A percentile compares a stretch with the other conserved stretches of the same genome.
Evolutionary conservation across 1,284 basidiomycete species (phyloP).

Genomic region (Pseudozyma thailandica): DNA sequence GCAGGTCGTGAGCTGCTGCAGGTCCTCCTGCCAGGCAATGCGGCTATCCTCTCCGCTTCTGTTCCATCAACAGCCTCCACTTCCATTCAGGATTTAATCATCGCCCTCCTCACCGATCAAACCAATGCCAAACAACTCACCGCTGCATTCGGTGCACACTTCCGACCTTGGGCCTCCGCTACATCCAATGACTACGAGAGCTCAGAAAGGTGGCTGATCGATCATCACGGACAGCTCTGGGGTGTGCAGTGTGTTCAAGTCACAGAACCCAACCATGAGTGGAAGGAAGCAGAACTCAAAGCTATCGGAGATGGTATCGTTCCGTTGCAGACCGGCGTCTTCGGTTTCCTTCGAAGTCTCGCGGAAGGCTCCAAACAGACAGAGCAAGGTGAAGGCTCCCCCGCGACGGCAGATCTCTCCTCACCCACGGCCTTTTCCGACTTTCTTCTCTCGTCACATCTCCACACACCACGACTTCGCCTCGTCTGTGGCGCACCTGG

Average conservation of each 20-base stretch:
- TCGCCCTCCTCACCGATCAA: conserved; percentile 44
- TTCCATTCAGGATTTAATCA: conserved; percentile 43
- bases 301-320: conserved; percentile 42
- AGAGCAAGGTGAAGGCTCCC: conserved; percentile 83
- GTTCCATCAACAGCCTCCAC: conserved; percentile 33
- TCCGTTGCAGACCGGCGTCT: conserved; percentile 28
- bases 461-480: conserved; percentile 77
- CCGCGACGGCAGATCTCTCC: conserved; percentile 76
- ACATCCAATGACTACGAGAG: conserved; percentile 39
- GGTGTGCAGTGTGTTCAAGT: conserved; percentile 48
- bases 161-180: conserved; percentile 43
- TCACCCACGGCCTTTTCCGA: conserved; percentile 70
- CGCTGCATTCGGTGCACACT: conserved; percentile 49
- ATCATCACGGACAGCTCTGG: conserved; percentile 50
- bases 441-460: conserved; percentile 77
- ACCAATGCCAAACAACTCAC: conserved; percentile 40
- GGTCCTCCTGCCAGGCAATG: conserved; percentile 54
- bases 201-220: conserved; percentile 51
- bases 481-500: conserved; percentile 75
- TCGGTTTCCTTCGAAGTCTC: conserved; percentile 73
- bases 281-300: conserved; percentile 45
- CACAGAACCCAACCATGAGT: conserved; percentile 50
- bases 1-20: conserved; percentile 48
- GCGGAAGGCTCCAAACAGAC: conserved; percentile 75
- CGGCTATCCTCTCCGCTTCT: conserved; percentile 47